Base-by-base conservation (phyloP, 2,329 filamentous ascomycete genomes). In the Trichophyton schoenleinii region DNA sequence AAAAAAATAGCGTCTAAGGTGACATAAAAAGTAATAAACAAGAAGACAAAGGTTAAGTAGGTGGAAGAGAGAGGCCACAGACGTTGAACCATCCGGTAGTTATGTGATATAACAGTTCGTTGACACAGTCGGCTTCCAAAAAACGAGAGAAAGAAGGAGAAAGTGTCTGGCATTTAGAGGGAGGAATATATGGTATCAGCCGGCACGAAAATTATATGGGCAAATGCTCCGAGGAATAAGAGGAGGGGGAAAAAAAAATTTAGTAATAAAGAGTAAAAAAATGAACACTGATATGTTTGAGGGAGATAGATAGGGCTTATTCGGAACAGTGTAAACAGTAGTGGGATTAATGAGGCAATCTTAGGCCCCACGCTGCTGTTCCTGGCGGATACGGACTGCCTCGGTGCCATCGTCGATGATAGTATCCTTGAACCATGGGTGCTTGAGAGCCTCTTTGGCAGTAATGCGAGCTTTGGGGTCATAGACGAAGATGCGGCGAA, bases 391-490 rank as follows among this genome's bases (percentile, higher is more conserved):
- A 62, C 82, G 79, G 62, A 81, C 76, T 20, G 83, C 83, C 72
- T 86, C 83, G 5, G 83, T 86, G 61, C 84, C 84, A 68, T 87
- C 84, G 67, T 87, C 84, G 67, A 85, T 79, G 22, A 86, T 76
- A 11, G 78, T 76, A 70, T 87, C 83, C 64, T 79, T 82, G 73
- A 87, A 87, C 84, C 84, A 87, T 0, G 81, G 80, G 68, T 87
- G 84, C 69, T 85, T 82, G 64, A 87, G 73, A 15, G 84, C 84
- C 67, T 86, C 77, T 65, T 85, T 83, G 64, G 84, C 84, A 0
- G 82, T 83, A 66, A 87, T 85, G 25, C 84, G 79, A 66, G 80
- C 79, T 69, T 83, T 84, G 5, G 84, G 84, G 63, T 87, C 83
- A 68, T 86, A 87, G 20, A 86, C 81, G 66, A 87, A 87, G 68